Base-by-base conservation (phyloP, 768 basidiomycete species). In the Xanthoconium stramineum region DNA sequence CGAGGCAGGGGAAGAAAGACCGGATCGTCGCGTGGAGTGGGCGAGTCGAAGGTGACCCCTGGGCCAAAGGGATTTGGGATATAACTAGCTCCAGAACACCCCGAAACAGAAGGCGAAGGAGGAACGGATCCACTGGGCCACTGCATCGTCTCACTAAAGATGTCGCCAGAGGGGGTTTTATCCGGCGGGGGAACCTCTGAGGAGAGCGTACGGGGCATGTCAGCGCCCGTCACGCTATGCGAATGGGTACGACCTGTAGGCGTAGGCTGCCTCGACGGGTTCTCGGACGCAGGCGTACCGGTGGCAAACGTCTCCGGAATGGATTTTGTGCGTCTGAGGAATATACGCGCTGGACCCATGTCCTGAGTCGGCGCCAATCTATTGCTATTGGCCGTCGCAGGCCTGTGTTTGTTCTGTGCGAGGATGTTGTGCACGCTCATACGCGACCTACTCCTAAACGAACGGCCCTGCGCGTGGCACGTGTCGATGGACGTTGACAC, bases 151-250 rank as follows among this genome's bases (percentile, higher is more conserved):
- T 85, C 81, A 30, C 76, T 78, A 65, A 91, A 90, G 17, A 83
- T 74, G 65, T 90, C 89, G 28, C 73, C 64, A 3, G 58, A 51
- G n/a, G 68, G 60, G 0, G 66, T 55, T 47, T 70, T 73, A 14
- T 68, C 68, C 11, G 43, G 54, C 28, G 70, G 60, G 33, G 70
- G 62, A 9, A 58, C 4, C n/a, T 58, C 58, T 4, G 67, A 54
- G 13, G 69, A 40, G 1, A 72, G 62, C 3, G 69, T 72, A 12
- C 80, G 80, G 20, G 82, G 79, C 44, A 83, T 74, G 55, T 91
- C 88, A 13, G 80, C 83, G 2, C 82, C 83, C 1, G 88, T 91
- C 17, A 91, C 88, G 69, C 88, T 90, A 60, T 89, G 85, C 4
- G 89, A 89, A 63, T 91, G 89, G 3, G 78, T 82, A 28, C 88